Evolutionary conservation across 148 eudicot genomes (phyloP).

Genomic region (Chenopodium quinoa): DNA sequence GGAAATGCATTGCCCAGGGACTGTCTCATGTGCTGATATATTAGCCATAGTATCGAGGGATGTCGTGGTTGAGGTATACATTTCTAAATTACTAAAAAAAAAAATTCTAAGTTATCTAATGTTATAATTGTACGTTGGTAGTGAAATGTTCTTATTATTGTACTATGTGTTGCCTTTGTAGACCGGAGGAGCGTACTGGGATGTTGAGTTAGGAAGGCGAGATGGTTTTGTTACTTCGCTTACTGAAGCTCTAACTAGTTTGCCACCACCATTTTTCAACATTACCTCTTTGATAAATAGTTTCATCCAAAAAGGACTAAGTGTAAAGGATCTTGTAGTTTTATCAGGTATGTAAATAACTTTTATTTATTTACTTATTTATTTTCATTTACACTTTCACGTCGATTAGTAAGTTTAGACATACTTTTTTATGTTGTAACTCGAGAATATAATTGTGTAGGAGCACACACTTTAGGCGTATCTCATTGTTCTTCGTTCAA

Average conservation of each 20-base stretch:
- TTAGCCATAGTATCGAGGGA: slow-evolving; percentile 49
- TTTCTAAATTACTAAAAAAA: too few relatives aligned
- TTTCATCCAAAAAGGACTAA: slow-evolving; percentile 39
- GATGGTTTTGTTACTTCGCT: slow-evolving; percentile 44
- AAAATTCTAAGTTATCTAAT: too few relatives aligned
- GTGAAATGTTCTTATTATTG: background rate
- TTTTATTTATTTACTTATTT: too few relatives aligned
- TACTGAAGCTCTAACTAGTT: slow-evolving; percentile 29
- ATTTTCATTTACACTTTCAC: too few relatives aligned
- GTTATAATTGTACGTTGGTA: too few relatives aligned
- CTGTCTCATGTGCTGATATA: slow-evolving; percentile 58
- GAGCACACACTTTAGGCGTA: slow-evolving; percentile 64
- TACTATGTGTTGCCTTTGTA: background rate
- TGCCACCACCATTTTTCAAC: slow-evolving; percentile 39
- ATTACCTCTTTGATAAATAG: slow-evolving; percentile 27
- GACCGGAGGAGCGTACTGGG: slow-evolving; percentile 40
- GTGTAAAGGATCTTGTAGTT: slow-evolving; percentile 50
- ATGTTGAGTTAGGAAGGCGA: slow-evolving; percentile 51
- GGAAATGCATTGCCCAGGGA: slow-evolving; percentile 40
- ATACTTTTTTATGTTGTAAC: too few relatives aligned
- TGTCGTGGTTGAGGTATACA: slow-evolving; percentile 27
- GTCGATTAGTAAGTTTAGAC: too few relatives aligned
- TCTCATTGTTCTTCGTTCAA: slow-evolving; percentile 37
- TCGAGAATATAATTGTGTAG: slow-evolving; percentile 16
- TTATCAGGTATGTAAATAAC: slow-evolving; percentile 39